Percentiles rank a stretch among this genome's conserved stretches.
Conservation (phyloP, 2,329 filamentous ascomycete genomes). For the Pseudogymnoascus sp. region DNA sequence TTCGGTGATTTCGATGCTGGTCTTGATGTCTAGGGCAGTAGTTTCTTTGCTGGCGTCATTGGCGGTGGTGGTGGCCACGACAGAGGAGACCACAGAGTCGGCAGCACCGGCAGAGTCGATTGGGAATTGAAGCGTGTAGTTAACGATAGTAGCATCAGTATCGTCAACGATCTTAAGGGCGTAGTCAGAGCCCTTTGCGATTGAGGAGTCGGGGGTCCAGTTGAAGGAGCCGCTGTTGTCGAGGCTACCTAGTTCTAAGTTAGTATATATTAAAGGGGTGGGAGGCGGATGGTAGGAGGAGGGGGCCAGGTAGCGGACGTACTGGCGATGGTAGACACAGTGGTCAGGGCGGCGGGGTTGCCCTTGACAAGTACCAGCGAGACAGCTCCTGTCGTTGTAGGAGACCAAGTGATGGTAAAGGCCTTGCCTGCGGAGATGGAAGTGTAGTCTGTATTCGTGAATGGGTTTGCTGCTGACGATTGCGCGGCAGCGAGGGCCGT, state of each 20-base stretch:
- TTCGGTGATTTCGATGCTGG: neutral
- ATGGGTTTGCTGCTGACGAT: slow-evolving; percentile 18
- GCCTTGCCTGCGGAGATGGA: slow-evolving; percentile 10
- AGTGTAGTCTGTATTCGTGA: slow-evolving; percentile 18
- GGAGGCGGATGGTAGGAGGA: neutral
- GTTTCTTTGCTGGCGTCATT: neutral
- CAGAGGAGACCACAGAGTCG: neutral
- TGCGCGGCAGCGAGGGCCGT: slow-evolving; percentile 9
- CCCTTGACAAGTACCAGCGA: slow-evolving; percentile 20
- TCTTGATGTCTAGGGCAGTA: neutral
- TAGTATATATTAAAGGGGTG: neutral
- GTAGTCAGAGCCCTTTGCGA: slow-evolving; percentile 13
- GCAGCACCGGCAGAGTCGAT: slow-evolving; percentile 17
- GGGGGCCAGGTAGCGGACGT: slow-evolving; percentile 10
- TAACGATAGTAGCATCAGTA: slow-evolving; percentile 16
- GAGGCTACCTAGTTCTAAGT: slow-evolving; percentile 5
- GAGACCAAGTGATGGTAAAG: slow-evolving; percentile 16
- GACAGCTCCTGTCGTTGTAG: slow-evolving; percentile 16
- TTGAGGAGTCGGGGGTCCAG: slow-evolving; percentile 13
- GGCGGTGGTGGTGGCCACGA: neutral
- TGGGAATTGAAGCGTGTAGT: slow-evolving; percentile 24
- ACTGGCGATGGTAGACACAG: slow-evolving; percentile 15
- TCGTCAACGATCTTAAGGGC: slow-evolving; percentile 20
- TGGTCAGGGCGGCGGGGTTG: slow-evolving; percentile 2
- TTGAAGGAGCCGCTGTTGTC: slow-evolving; percentile 13